Conservation (phyloP, 1,284 basidiomycete species). For the Trichosporon sp. region DNA sequence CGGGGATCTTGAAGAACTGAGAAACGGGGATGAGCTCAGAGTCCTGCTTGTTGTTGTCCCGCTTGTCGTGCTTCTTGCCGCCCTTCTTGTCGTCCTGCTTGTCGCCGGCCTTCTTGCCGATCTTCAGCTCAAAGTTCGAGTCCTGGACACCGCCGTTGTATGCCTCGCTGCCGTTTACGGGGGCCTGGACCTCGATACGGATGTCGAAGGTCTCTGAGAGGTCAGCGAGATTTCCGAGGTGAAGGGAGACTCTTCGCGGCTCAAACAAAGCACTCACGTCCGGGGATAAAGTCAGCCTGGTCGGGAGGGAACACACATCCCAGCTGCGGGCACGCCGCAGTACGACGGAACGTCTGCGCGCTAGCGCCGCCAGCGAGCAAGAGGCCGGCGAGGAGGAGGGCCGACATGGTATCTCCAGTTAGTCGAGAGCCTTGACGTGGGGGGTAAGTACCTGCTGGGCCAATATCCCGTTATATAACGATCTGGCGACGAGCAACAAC, state of each 20-base stretch:
- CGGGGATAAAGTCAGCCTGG: conserved; percentile 41
- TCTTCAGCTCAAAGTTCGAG: conserved; percentile 39
- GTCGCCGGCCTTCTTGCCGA: conserved; percentile 37
- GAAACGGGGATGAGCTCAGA: conserved; percentile 35
- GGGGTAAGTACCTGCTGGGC: neutral
- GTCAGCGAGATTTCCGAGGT: no score
- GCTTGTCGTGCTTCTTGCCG: no score
- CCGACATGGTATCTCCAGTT: neutral
- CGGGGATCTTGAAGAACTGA: conserved; percentile 39
- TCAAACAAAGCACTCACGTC: conserved; percentile 21
- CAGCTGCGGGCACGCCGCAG: conserved; percentile 44
- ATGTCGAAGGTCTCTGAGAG: conserved; percentile 42
- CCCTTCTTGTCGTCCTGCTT: no score
- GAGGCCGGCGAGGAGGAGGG: conserved; percentile 13
- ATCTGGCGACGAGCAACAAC: neutral
- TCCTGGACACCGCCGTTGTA: conserved; percentile 45
- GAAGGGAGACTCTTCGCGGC: no score
- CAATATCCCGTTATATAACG: neutral
- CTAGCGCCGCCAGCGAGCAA: conserved; percentile 23
- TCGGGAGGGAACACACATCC: conserved; percentile 47
- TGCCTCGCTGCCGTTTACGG: conserved; percentile 47
- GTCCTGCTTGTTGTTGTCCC: no score
- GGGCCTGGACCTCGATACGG: conserved; percentile 47
- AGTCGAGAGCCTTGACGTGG: neutral
- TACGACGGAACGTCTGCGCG: conserved; percentile 46